phyloP scores from a whole-genome alignment of 2,329 filamentous ascomycete species.

The Colletotrichum falcatum region DNA sequence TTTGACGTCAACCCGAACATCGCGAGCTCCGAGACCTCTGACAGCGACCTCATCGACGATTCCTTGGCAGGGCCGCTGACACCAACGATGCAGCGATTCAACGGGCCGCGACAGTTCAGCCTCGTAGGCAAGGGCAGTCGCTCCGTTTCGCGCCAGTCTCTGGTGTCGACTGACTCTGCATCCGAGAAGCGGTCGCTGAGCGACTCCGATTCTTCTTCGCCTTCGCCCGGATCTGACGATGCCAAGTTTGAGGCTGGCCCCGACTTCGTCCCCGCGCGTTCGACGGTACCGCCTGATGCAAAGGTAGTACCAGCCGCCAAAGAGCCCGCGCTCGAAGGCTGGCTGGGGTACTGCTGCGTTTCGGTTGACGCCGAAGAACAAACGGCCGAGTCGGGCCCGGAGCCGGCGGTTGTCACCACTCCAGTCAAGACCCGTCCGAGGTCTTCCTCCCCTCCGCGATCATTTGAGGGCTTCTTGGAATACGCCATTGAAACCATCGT shows the following conservation, averaged over 20 bases:
- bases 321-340: conserved; percentile 36
- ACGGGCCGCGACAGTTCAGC: conserved; percentile 36
- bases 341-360: conserved; percentile 41
- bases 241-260: background rate
- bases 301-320: conserved; percentile 4
- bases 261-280: background rate
- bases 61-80: conserved; percentile 24
- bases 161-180: conserved; percentile 27
- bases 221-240: conserved; percentile 6
- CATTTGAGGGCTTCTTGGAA: conserved; percentile 32
- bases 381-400: conserved; percentile 15
- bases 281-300: background rate
- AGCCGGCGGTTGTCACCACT: conserved; percentile 13
- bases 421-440: conserved; percentile 5
- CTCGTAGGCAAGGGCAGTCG: conserved; percentile 29
- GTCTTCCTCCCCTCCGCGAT: background rate
- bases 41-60: conserved; percentile 36
- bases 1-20: conserved; percentile 37
- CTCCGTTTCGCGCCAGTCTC: conserved; percentile 36
- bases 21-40: conserved; percentile 33
- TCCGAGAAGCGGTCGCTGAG: conserved; percentile 24
- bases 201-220: conserved; percentile 3
- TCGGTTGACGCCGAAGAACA: conserved; percentile 33
- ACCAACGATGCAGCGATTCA: conserved; percentile 37
- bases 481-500: conserved; percentile 31